Percentiles rank a stretch among this genome's conserved stretches.
Evolutionary conservation across 768 basidiomycete genomes (phyloP).

Genomic region (Serpula lacrymans): DNA sequence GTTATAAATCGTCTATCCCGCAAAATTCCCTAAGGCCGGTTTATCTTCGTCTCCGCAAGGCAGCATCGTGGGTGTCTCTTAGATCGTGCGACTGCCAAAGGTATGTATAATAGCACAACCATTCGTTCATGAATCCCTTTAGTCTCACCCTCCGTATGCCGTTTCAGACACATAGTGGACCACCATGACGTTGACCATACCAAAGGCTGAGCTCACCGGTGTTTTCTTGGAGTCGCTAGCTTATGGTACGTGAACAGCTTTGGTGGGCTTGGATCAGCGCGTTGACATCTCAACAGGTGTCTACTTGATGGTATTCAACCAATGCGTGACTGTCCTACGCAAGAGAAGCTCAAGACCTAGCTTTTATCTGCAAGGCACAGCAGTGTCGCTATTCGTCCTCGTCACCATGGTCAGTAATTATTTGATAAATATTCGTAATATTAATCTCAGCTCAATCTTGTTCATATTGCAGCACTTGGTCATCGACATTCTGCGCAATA

Average conservation of each 20-base stretch:
- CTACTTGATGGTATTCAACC: conserved; percentile 9
- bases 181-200: conserved; percentile 5
- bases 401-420: conserved; percentile 8
- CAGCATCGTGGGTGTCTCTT: background rate
- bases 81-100: conserved; percentile 1
- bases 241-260: conserved; percentile 6
- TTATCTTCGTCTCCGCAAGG: background rate
- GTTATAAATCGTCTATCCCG: background rate
- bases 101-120: conserved; percentile 2
- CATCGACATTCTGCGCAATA: conserved; percentile 19
- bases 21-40: background rate
- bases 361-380: conserved; percentile 9
- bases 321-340: conserved; percentile 7
- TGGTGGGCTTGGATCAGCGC: too few species aligned
- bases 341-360: conserved; percentile 10
- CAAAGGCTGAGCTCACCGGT: conserved; percentile 9
- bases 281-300: too few species aligned
- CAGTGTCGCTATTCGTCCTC: conserved; percentile 10
- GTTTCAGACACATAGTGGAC: background rate
- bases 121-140: background rate
- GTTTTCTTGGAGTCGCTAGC: conserved; percentile 9
- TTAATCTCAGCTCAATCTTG: background rate
- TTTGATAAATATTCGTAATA: background rate
- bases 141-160: conserved; percentile 3
- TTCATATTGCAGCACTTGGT: conserved; percentile 17